These are phyloP conservation scores for Cladophialophora yegresii DNA, from an alignment of 2,329 filamentous ascomycete species.

Conservation along the genomic window DNA sequence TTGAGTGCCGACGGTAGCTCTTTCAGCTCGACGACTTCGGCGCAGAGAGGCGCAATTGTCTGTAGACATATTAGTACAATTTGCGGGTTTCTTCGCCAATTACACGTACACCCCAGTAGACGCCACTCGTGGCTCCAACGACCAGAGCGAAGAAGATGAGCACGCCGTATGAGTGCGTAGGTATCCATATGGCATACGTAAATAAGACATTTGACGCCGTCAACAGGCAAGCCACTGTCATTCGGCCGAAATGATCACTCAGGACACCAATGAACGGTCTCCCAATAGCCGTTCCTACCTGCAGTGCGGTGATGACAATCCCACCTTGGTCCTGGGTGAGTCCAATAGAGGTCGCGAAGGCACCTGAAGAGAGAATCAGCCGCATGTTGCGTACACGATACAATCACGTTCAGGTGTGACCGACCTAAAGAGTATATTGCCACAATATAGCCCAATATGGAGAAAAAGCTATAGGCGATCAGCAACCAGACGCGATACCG, in stretches of 20 bases:
- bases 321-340: slow-evolving; percentile 46
- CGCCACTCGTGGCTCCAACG: slow-evolving; percentile 50
- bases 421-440: slow-evolving; percentile 11
- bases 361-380: slow-evolving; percentile 24
- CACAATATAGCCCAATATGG: slow-evolving; percentile 53
- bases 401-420: not conserved
- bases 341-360: slow-evolving; percentile 51
- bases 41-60: slow-evolving; percentile 39
- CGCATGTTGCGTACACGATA: not conserved
- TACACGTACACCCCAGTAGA: slow-evolving; percentile 48
- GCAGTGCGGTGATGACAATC: slow-evolving; percentile 48
- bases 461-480: slow-evolving; percentile 47
- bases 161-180: slow-evolving; percentile 47
- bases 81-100: not conserved
- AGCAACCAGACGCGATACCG: slow-evolving; percentile 36
- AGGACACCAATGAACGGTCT: slow-evolving; percentile 50
- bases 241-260: slow-evolving; percentile 50
- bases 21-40: slow-evolving; percentile 38
- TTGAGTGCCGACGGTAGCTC: slow-evolving; percentile 38
- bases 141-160: slow-evolving; percentile 50
- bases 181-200: slow-evolving; percentile 52
- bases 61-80: slow-evolving; percentile 22
- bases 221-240: slow-evolving; percentile 46
- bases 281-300: slow-evolving; percentile 53
- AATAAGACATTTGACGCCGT: slow-evolving; percentile 47